These are phyloP conservation scores for Rhazya stricta DNA, from an alignment of 257 asterid species.

Conservation along the genomic window DNA sequence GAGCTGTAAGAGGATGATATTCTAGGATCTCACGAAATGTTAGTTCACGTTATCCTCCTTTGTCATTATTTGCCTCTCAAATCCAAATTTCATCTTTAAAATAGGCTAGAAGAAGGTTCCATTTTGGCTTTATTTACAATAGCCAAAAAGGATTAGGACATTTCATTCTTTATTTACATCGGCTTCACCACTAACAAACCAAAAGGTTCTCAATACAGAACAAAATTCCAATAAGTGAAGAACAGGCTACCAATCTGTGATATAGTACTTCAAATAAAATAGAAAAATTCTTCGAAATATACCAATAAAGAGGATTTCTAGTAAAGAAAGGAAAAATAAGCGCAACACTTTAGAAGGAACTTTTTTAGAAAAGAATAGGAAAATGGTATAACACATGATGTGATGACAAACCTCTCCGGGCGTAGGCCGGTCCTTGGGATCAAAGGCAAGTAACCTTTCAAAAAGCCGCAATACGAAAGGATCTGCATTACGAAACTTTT, in stretches of 20 bases:
- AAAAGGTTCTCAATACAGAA: too few species aligned
- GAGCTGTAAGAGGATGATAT: constrained; percentile 85
- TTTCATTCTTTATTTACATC: background rate
- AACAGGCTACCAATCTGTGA: background rate
- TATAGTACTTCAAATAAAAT: background rate
- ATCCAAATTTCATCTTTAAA: constrained; percentile 73
- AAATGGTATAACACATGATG: background rate
- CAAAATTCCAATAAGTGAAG: background rate
- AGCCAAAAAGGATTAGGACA: constrained; percentile 1
- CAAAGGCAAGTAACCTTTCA: constrained; percentile 76
- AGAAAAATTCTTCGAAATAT: background rate
- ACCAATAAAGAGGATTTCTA: background rate
- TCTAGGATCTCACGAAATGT: constrained; percentile 80
- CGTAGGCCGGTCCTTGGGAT: constrained; percentile 85
- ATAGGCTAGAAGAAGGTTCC: constrained; percentile 79
- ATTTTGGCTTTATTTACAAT: constrained; percentile 51
- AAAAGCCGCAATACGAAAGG: constrained; percentile 63
- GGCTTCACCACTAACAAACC: background rate
- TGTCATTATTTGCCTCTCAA: constrained; percentile 79
- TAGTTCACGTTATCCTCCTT: constrained; percentile 69
- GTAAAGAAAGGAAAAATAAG: background rate
- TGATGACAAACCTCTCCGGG: constrained; percentile 63
- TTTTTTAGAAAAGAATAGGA: background rate
- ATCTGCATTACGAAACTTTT: constrained; percentile 77
- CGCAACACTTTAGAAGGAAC: background rate